These are phyloP conservation scores for Middelhovenomyces tepae DNA, from an alignment of 805 yeast species.

Conservation along the genomic window DNA sequence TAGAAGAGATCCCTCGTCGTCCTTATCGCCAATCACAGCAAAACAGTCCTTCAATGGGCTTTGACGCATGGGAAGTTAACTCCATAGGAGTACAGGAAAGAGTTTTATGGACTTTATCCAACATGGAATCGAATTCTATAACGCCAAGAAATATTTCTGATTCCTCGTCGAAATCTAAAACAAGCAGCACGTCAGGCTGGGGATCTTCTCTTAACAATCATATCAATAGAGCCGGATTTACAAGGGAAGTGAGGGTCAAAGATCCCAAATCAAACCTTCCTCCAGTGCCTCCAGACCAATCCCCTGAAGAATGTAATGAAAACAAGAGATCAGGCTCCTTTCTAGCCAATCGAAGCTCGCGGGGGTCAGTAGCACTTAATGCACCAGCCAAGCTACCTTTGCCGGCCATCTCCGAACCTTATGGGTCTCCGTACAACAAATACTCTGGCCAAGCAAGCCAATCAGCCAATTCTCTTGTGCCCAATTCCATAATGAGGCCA, in stretches of 20 bases:
- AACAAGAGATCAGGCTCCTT: constrained; percentile 1
- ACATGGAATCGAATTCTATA: constrained; percentile 6
- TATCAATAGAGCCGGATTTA: constrained; percentile 15
- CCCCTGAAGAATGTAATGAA: constrained; percentile 1
- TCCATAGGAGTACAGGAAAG: constrained; percentile 11
- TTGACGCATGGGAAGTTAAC: constrained; percentile 16
- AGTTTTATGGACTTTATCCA: constrained; percentile 11
- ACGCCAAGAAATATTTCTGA: constrained; percentile 11
- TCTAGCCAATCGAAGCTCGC: too few relatives aligned
- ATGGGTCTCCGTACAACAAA: too few relatives aligned
- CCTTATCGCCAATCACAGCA: constrained; percentile 1
- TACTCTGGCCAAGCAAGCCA: too few relatives aligned
- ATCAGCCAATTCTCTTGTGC: too few relatives aligned
- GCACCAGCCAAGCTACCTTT: too few relatives aligned
- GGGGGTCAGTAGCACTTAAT: too few relatives aligned
- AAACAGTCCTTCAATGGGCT: constrained; percentile 5
- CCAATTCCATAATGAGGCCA: too few relatives aligned
- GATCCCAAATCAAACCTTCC: neutral
- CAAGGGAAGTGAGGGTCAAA: constrained; percentile 11
- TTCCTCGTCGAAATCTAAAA: constrained; percentile 5
- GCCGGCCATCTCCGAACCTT: too few relatives aligned
- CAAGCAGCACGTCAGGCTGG: constrained; percentile 6
- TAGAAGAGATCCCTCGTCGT: neutral
- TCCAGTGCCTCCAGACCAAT: neutral
- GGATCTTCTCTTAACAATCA: constrained; percentile 5